Evolutionary conservation across 129 eudicot species (phyloP).

Genomic region (Dittrichia graveolens): DNA sequence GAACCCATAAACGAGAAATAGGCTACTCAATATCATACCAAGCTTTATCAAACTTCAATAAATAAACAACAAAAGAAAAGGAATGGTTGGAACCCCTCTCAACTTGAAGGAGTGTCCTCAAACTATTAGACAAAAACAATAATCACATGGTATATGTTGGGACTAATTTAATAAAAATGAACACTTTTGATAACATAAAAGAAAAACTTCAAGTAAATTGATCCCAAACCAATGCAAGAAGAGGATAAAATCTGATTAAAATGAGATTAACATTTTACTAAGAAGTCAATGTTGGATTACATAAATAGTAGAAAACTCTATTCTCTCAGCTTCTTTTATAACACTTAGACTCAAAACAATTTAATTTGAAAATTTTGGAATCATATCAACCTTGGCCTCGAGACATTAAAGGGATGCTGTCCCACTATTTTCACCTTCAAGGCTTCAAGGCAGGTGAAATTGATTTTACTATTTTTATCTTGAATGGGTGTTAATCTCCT

Average conservation of each 20-base stretch:
- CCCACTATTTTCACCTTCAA: background rate
- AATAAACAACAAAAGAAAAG: too few relatives aligned
- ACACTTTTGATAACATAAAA: too few relatives aligned
- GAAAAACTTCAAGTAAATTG: too few relatives aligned
- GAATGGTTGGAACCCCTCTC: too few relatives aligned
- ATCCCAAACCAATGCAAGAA: background rate
- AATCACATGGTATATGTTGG: too few relatives aligned
- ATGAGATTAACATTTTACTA: background rate
- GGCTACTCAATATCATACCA: too few relatives aligned
- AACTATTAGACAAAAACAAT: too few relatives aligned
- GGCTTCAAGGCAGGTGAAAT: conserved; percentile 1
- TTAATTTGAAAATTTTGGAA: background rate
- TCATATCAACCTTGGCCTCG: background rate
- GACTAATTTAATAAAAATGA: too few relatives aligned
- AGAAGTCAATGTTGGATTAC: background rate
- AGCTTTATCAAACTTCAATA: too few relatives aligned
- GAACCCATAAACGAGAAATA: too few relatives aligned
- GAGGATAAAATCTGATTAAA: conserved; percentile 9
- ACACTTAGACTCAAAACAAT: background rate
- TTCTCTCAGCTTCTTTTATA: background rate
- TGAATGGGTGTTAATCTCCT: conserved; percentile 5
- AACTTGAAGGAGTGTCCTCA: too few relatives aligned
- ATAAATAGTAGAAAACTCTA: background rate
- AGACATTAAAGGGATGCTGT: background rate
- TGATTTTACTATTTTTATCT: background rate